Base-by-base conservation (phyloP, 2,329 filamentous ascomycete species). In the Nothopassalora personata region DNA sequence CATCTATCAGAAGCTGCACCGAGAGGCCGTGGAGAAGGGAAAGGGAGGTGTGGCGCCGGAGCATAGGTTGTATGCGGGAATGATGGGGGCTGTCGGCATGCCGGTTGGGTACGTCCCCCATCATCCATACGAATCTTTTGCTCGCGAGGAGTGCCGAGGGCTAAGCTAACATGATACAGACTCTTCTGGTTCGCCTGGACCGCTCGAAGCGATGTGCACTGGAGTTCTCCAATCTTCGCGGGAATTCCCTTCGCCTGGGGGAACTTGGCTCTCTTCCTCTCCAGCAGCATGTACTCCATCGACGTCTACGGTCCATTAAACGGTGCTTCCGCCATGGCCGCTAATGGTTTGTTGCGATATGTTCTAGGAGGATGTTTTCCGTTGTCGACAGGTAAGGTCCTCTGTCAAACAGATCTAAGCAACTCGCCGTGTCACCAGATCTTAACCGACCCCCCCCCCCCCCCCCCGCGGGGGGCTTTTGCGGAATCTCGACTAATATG, bases 261-360 rank as follows among this genome's bases (percentile, higher is more conserved):
- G 39, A 70, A 70, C 65, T 66, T 68, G 57, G 61, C 63, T 31
- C 65, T 75, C 18, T 75, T 75, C 66, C 66, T 75, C 23, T 62
- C 64, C 27, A 62, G 63, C 1, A 56, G 60, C 7, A 53, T 67
- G n/a, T 86, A 85, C 65, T 75, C 79, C 1, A 73, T 80, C 6
- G 84, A 87, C 65, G 79, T 79, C 0, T 87, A 61, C 64, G 77
- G 80, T 3, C 77, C 80, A 0, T 73, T 76, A 13, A 79, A 81
- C 9, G 79, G 84, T 0, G 84, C 85, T 0, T 85, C 80, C 59
- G 83, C 83, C 0, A 74, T 82, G 52, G 83, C 81, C 6, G 85
- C 85, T 1, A 87, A 86, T 60, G 79, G 80, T 1, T 72, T 87
- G 10, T 0, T 49, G 53, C 45, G 61, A 34, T 61, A 68, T 23